Conservation (phyloP, 1,284 basidiomycete genomes). For the Mycena sp. region DNA sequence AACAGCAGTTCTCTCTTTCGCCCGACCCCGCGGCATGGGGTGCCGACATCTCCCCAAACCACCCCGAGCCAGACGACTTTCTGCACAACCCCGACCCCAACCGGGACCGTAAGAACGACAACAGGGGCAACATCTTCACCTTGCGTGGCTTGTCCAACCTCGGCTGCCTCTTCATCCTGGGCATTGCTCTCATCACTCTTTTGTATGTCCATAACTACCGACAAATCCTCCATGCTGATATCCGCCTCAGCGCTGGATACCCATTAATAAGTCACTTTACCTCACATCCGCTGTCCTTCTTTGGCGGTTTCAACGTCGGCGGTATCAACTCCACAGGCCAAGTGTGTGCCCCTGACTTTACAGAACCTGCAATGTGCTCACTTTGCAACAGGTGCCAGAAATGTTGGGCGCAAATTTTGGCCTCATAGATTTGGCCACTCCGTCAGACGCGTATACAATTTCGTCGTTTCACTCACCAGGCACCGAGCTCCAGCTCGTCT, state of each 20-base stretch:
- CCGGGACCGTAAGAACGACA: conserved; percentile 70
- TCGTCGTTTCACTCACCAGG: conserved; percentile 63
- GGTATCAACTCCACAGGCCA: conserved; percentile 86
- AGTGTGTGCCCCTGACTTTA: conserved; percentile 40
- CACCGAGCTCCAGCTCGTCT: conserved; percentile 73
- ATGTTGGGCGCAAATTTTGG: conserved; percentile 74
- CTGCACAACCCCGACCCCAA: conserved; percentile 82
- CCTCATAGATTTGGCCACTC: conserved; percentile 84
- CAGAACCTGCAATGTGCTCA: too few relatives aligned
- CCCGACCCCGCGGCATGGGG: conserved; percentile 77
- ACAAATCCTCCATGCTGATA: too few relatives aligned
- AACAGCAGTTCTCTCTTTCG: conserved; percentile 70
- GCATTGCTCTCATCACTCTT: conserved; percentile 68
- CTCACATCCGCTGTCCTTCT: conserved; percentile 53
- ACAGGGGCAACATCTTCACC: conserved; percentile 74
- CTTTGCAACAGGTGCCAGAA: conserved; percentile 60
- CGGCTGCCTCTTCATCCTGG: conserved; percentile 77
- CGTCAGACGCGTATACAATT: conserved; percentile 66
- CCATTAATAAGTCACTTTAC: conserved; percentile 81
- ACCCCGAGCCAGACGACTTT: conserved; percentile 72
- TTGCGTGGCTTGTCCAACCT: conserved; percentile 78
- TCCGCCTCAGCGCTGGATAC: conserved; percentile 73
- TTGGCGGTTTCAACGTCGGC: conserved; percentile 81
- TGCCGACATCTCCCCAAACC: conserved; percentile 65
- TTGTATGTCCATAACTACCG: too few relatives aligned